Evolutionary conservation across 108 stramenopile species (phyloP).

Genomic region (Cyclotella atomus): DNA sequence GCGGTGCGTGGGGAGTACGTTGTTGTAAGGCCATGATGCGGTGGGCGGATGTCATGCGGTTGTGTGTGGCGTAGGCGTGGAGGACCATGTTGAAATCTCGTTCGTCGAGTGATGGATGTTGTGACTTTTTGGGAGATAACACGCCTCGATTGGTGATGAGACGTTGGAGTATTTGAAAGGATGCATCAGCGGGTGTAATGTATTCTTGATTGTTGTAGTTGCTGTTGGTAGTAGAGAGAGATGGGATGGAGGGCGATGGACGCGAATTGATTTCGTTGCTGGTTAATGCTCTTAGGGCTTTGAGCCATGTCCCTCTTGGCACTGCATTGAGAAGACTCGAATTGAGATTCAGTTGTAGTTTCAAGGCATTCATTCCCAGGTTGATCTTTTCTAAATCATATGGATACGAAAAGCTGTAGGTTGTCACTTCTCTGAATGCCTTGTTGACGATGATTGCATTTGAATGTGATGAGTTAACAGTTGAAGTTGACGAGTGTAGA

Average conservation of each 20-base stretch:
- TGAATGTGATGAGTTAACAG: neutral
- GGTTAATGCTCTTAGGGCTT: slow-evolving; percentile 50
- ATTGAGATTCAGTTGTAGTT: slow-evolving; percentile 50
- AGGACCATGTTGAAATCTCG: slow-evolving; percentile 81
- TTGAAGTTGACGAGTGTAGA: neutral
- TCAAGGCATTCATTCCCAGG: slow-evolving; percentile 57
- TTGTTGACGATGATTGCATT: slow-evolving; percentile 40
- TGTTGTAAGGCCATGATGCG: slow-evolving; percentile 75
- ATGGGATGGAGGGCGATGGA: slow-evolving; percentile 1
- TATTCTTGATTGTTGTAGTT: no score
- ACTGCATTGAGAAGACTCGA: slow-evolving; percentile 55
- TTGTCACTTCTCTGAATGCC: slow-evolving; percentile 50
- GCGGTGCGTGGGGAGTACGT: slow-evolving; percentile 65
- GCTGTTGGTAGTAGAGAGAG: neutral
- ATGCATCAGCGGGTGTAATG: slow-evolving; percentile 49
- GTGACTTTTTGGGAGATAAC: slow-evolving; percentile 16
- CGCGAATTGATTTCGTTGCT: neutral
- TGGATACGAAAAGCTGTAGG: slow-evolving; percentile 55
- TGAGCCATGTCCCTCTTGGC: slow-evolving; percentile 53
- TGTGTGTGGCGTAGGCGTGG: slow-evolving; percentile 52
- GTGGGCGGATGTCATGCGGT: slow-evolving; percentile 74
- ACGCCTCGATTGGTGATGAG: slow-evolving; percentile 69
- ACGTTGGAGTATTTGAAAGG: slow-evolving; percentile 78
- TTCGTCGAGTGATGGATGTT: slow-evolving; percentile 48
- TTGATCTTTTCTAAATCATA: slow-evolving; percentile 32